Base-by-base conservation (phyloP, 2,329 filamentous ascomycete genomes). In the Neurospora sp. region DNA sequence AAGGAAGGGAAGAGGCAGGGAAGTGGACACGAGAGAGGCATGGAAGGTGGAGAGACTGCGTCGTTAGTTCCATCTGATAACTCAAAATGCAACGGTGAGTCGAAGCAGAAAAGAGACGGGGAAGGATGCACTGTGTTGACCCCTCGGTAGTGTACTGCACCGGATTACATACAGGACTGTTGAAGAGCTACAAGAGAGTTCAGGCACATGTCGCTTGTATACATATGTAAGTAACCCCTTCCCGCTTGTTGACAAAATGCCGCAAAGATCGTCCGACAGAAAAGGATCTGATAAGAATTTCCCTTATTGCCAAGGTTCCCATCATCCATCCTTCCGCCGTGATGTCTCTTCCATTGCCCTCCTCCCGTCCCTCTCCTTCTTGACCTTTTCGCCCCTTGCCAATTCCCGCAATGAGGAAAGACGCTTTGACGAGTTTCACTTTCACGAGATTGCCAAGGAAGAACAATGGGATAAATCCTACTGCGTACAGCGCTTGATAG, bases 281-380 rank as follows among this genome's bases (percentile, higher is more conserved):
- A 37, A 68, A 68, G 67, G 72, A 75, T 75, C 74, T 75, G 73
- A 74, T 74, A 73, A 75, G 68, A 74, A 72, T 72, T 71, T 28
- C 46, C 8, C 28, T 71, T 72, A 67, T 73, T 71, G 74, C 74
- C 72, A 75, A 74, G 74, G 57, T 57, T 41, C 57, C 68, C 71
- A n/a, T 41, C 40, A 43, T 43, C 41, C 41, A 19, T 11, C 41
- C n/a, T n/a, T 19, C n/a, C 52, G 19, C 36, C 33, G 11, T 38
- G n/a, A 6, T 65, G 52, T 33, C 57, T 65, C 36, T 62, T 33
- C 23, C 52, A 33, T 33, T 33, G 23, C 52, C 15, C 23, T 52
- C 43, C 43, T 12, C 43, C 43, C 17, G 41, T 23, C 43, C 10
- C 43, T 33, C 12, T 8, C 52, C 23, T 33, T 28, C 52, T 33